Conservation (phyloP, 1,139 yeast species). For the Geotrichum aggregatum region DNA sequence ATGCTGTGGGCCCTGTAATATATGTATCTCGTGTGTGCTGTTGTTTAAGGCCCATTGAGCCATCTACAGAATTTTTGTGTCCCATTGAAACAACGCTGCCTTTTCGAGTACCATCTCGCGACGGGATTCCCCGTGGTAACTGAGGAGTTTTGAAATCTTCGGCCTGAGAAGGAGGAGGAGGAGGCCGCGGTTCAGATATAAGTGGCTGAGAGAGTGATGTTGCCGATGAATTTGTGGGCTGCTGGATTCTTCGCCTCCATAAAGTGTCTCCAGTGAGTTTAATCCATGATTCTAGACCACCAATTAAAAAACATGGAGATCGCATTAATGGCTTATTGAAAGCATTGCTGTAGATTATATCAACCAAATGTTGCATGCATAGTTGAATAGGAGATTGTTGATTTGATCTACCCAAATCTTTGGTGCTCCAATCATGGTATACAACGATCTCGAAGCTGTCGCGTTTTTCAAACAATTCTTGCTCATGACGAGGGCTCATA, state of each 20-base stretch:
- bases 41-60: background rate
- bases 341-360: conserved; percentile 39
- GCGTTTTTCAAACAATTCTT: conserved; percentile 49
- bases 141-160: conserved; percentile 13
- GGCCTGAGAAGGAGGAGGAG: background rate
- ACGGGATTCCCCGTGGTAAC: conserved; percentile 12
- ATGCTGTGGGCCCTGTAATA: background rate
- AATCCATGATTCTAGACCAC: conserved; percentile 51
- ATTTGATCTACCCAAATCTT: conserved; percentile 24
- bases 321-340: conserved; percentile 48
- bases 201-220: background rate
- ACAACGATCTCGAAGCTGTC: conserved; percentile 57
- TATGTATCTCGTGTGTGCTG: background rate
- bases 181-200: background rate
- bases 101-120: conserved; percentile 11
- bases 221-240: background rate
- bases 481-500: conserved; percentile 53
- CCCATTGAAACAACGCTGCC: conserved; percentile 8
- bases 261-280: conserved; percentile 28
- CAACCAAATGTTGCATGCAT: conserved; percentile 25
- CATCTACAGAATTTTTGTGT: conserved; percentile 3
- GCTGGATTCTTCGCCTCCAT: conserved; percentile 17
- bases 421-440: conserved; percentile 48
- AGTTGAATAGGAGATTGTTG: conserved; percentile 24
- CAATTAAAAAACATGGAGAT: conserved; percentile 53